Base-by-base conservation (phyloP, 768 basidiomycete genomes). In the Phylloporus sp. region DNA sequence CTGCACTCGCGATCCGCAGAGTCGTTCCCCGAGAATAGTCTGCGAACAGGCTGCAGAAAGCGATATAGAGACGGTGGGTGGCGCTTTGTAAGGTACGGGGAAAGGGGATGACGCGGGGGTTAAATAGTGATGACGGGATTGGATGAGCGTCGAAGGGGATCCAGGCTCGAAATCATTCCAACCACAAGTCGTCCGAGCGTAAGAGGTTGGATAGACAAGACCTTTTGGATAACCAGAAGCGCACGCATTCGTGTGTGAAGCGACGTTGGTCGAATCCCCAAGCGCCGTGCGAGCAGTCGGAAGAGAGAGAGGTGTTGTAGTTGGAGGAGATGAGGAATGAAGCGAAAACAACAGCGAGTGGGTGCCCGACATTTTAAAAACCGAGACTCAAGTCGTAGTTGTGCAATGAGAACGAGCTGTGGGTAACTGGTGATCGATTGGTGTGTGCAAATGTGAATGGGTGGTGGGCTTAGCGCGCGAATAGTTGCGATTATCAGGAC, bases 21-120 rank as follows among this genome's bases (percentile, higher is more conserved):
- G 16, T 6, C 10, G 39, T 10, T 49, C 38, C 26, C 47, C 48
- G 7, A 49, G 47, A 3, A 47, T 35, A 12, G 31, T 57, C 45
- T 59, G 69, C 44, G 66, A 67, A 20, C 65, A 59, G 32, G 63
- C 65, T 22, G 67, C 72, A 41, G 73, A 70, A 41, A 74, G 56
- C 0, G 71, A 73, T 40, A 74, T 59, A 6, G 68, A 73, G 23
- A 74, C 67, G 1, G 73, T 74, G 6, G 73, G 70, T 5, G 65
- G 64, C 10, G 72, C 72, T 47, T 74, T 74, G 50, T 41, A 55
- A n/a, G 64, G 49, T 36, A 59, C 53, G 0, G 41, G 50, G 44
- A 62, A 71, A 18, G 51, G 56, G n/a, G 61, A 59, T 18, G 51
- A 32, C 8, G 53, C 23, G 24, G 50, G 29, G 10, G 54, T 44